phyloP scores from a whole-genome alignment of 1,284 basidiomycete species.

The Clitocybe nebularis region DNA sequence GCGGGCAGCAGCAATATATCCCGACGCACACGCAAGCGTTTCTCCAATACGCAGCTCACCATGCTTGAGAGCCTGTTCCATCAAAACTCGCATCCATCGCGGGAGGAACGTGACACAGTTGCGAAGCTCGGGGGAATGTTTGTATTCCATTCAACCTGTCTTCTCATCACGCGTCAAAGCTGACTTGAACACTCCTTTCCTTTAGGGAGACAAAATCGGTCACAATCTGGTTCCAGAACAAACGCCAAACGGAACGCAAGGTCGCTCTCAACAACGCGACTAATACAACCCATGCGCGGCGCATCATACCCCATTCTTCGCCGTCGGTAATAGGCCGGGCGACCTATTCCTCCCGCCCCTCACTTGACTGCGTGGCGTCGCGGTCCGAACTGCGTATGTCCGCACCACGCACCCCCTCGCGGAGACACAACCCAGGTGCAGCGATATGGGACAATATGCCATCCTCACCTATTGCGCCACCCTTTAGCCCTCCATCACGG shows the following conservation, averaged over 20 bases:
- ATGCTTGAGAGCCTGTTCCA: slow-evolving; percentile 72
- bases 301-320: slow-evolving; percentile 16
- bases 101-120: slow-evolving; percentile 63
- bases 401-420: slow-evolving; percentile 41
- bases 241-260: slow-evolving; percentile 71
- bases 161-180: slow-evolving; percentile 3
- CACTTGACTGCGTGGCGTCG: slow-evolving; percentile 59
- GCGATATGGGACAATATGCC: slow-evolving; percentile 69
- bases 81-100: slow-evolving; percentile 63
- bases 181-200: slow-evolving; percentile 8
- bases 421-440: slow-evolving; percentile 31
- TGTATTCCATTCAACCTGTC: slow-evolving; percentile 21
- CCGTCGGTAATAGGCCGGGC: slow-evolving; percentile 17
- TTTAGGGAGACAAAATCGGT: slow-evolving; percentile 71
- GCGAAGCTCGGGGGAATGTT: slow-evolving; percentile 61
- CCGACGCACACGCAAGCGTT: slow-evolving; percentile 63
- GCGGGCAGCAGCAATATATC: slow-evolving; percentile 24
- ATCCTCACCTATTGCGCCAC: slow-evolving; percentile 55
- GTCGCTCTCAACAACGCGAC: slow-evolving; percentile 44
- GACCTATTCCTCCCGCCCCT: slow-evolving; percentile 26
- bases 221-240: slow-evolving; percentile 82
- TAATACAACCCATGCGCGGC: slow-evolving; percentile 20
- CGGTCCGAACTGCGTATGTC: slow-evolving; percentile 49
- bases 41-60: slow-evolving; percentile 62
- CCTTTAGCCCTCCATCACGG: slow-evolving; percentile 43